phyloP scores from a whole-genome alignment of 176 grass and related monocot species.

The Bolboschoenus planiculmis region DNA sequence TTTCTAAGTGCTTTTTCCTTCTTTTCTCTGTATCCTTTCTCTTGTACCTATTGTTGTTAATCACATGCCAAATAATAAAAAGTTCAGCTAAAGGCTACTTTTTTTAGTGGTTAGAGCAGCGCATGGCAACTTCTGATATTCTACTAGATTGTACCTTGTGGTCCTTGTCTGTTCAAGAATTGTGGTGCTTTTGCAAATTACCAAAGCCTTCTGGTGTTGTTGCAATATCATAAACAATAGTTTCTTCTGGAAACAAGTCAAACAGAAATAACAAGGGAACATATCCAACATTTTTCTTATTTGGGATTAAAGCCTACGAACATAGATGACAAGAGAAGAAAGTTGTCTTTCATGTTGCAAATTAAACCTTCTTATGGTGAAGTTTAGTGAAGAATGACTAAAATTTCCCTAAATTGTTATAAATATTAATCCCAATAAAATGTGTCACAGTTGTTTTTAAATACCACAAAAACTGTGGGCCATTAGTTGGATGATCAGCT shows the following conservation, averaged over 20 bases:
- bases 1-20: not conserved
- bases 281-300: not conserved
- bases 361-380: not conserved
- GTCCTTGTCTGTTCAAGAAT: not conserved
- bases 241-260: not conserved
- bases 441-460: not conserved
- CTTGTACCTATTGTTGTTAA: not conserved
- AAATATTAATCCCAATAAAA: not conserved
- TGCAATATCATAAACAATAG: not conserved
- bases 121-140: not conserved
- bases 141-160: not conserved
- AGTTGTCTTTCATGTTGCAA: not conserved
- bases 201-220: not conserved
- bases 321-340: not conserved
- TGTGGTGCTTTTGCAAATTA: not conserved
- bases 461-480: not conserved
- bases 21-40: not conserved
- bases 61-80: not conserved
- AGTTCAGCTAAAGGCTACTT: not conserved
- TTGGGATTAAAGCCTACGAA: not conserved
- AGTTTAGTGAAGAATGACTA: not conserved
- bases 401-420: not conserved
- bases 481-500: not conserved
- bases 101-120: not conserved
- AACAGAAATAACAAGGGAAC: not conserved